Evolutionary conservation across 2,329 filamentous ascomycete genomes (phyloP).

Genomic region (Bipolaris cookei): DNA sequence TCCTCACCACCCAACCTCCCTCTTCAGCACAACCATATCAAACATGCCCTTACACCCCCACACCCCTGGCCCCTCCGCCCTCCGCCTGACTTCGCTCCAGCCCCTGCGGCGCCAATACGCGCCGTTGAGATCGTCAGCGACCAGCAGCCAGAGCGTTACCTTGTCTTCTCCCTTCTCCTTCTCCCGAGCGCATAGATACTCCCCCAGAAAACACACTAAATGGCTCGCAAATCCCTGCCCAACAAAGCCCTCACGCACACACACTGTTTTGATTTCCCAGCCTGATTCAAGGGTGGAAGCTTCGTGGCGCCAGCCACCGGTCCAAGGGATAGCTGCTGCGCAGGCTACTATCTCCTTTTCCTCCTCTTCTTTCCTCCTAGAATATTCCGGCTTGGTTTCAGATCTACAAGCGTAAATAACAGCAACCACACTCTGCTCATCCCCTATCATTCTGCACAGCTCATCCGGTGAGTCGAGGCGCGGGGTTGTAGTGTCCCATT

Average conservation of each 20-base stretch:
- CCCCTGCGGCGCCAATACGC: constrained; percentile 38
- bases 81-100: constrained; percentile 26
- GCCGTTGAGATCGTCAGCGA: constrained; percentile 33
- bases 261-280: constrained; percentile 39
- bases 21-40: constrained; percentile 33
- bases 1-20: constrained; percentile 24
- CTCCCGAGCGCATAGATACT: constrained; percentile 12
- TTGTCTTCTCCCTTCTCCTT: background rate
- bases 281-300: constrained; percentile 25
- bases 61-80: constrained; percentile 9
- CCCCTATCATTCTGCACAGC: constrained; percentile 24
- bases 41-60: constrained; percentile 33
- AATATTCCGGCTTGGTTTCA: too few species aligned
- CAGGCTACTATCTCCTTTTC: constrained; percentile 29
- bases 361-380: background rate
- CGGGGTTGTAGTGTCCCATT: constrained; percentile 21
- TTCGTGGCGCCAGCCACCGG: constrained; percentile 29
- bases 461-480: constrained; percentile 24
- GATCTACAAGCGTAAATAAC: constrained; percentile 10
- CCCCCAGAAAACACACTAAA: constrained; percentile 19
- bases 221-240: constrained; percentile 28
- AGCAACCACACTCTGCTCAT: constrained; percentile 16
- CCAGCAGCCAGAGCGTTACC: constrained; percentile 32
- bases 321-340: constrained; percentile 33
- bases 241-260: constrained; percentile 30